phyloP scores from a whole-genome alignment of 169 alveolate species.

The Plasmodium knowlesi region DNA sequence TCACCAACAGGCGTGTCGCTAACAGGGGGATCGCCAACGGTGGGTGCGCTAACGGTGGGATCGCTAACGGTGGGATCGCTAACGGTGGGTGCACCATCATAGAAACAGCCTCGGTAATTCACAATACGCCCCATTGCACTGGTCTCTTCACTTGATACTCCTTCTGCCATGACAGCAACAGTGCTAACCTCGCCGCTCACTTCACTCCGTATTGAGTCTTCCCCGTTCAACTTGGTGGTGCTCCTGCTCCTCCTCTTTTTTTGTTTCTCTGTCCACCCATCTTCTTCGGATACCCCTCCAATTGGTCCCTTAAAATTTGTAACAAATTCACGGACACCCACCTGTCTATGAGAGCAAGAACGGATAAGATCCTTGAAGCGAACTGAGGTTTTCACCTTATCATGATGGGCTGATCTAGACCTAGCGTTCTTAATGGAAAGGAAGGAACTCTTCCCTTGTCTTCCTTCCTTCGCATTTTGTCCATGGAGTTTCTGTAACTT shows the following conservation, averaged over 20 bases:
- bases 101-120: conserved; percentile 16
- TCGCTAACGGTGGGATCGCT: not conserved
- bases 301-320: not conserved
- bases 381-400: not conserved
- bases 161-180: not conserved
- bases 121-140: not conserved
- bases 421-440: not conserved
- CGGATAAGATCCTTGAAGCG: not conserved
- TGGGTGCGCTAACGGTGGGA: not conserved
- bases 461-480: not conserved
- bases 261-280: not conserved
- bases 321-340: not conserved
- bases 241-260: not conserved
- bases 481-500: not conserved
- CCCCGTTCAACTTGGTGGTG: not conserved
- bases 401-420: not conserved
- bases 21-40: not conserved
- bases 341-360: not conserved
- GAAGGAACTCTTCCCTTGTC: not conserved
- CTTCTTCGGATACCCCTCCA: not conserved
- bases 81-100: not conserved
- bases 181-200: not conserved
- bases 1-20: no score
- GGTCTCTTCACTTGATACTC: not conserved
- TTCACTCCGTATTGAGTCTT: not conserved